Base-by-base conservation (phyloP, 2,329 filamentous ascomycete genomes). In the Monosporascus sp. region DNA sequence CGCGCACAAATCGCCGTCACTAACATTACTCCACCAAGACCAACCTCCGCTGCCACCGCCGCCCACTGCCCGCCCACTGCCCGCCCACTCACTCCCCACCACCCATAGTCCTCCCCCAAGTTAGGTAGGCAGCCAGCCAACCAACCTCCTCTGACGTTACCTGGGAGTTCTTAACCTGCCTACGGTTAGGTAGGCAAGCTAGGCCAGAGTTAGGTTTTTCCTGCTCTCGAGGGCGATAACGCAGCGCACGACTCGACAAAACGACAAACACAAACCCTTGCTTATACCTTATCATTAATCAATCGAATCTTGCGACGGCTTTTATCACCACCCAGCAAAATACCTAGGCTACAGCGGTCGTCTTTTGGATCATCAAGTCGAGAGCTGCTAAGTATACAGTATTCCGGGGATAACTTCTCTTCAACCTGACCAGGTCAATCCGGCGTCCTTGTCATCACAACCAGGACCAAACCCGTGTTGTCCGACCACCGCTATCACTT, bases 401-500 rank as follows among this genome's bases (percentile, higher is more conserved):
- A 35, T 35, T 35, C 31, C 14, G 31, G 11, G 31, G 31, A 35
- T 35, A 14, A 35, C 31, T 35, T 14, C 11, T 35, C 31, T 35
- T 35, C 31, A 35, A 35, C 31, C 31, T 14, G 31, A 35, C 31
- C 11, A 35, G 11, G 31, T 35, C 31, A 35, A 35, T 35, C 31
- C 31, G 31, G 31, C 31, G 4, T 14, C 14, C 11, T 11, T 11
- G 31, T 35, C 31, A 14, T 35, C 31, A 14, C 31, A 5, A 5
- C 9, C 11, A 35, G 31, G 27, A 35, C 11, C 39, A 24, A 24
- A 20, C 39, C 22, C 39, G 39, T 20, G 8, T 43, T 18, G 8
- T 49, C 58, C 66, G 56, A 66, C 51, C n/a, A 50, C 39, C n/a
- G 25, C 44, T 24, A 20, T 41, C 17, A n/a, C 18, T 11, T 41